Evolutionary conservation across 2,329 filamentous ascomycete genomes (phyloP), one percentile per base, ranked within the genome.

Genomic region (Parafenestella ontariensis): DNA sequence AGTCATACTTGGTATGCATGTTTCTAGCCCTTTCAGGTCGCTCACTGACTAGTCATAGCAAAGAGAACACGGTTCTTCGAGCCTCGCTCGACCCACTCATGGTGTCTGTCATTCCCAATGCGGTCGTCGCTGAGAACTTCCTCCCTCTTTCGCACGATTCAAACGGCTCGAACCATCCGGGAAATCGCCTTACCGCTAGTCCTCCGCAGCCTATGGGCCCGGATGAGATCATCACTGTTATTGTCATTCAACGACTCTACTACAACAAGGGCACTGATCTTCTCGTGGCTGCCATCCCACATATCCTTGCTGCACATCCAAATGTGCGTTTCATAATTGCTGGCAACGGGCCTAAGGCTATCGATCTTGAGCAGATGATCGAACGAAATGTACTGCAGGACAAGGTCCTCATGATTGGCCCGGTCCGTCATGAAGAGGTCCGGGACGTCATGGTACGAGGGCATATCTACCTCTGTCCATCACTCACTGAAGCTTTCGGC

Each of bases 221-320:
- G 0, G 84, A 91, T 61, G 94, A 97, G 66, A 89, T 87, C 10
- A 94, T 99, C 68, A 97, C 92, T 7, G 97, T 99, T 54, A 92
- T 99, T 1, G 94, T 99, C 18, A 96, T 99, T 58, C 97, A 93
- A 8, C 91, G 95, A 18, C 86, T 99, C 1, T 99, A 98, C 77
- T 98, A 98, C 78, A 99, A 99, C 78, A 99, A 99, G 75, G 95
- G 95, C 55, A 98, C 92, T 1, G 96, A 99, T 74, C 85, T 99
- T 0, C 85, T 99, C n/a, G 96, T 96, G 21, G 95, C 94, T 10
- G 92, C 92, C 3, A 96, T 99, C 49, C 95, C 95, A 0, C 88
- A 93, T 43, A 96, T 99, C 48, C 85, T 98, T 24, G 89, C 92
- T 45, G 86, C 88, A 13, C 91, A 99, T 72, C 90, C 92, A 0